Evolutionary conservation across 495 filamentous ascomycete genomes (phyloP).

Genomic region (Aspergillus hancockii): DNA sequence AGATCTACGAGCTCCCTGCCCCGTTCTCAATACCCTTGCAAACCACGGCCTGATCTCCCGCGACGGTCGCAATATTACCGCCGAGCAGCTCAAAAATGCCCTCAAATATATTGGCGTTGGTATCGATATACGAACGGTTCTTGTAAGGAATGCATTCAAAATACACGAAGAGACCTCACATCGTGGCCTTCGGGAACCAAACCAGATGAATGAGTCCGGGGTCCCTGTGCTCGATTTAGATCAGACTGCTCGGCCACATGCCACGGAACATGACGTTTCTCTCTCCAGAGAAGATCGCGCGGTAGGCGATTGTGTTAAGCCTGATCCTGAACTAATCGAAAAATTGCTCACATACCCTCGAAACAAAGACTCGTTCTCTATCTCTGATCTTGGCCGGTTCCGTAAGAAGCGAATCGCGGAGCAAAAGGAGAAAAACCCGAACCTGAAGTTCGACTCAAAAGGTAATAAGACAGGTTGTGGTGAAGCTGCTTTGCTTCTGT

Average conservation of each 20-base stretch:
- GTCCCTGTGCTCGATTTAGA: slow-evolving; percentile 14
- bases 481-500: slow-evolving; percentile 13
- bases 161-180: slow-evolving; percentile 13
- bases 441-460: slow-evolving; percentile 9
- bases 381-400: slow-evolving; percentile 11
- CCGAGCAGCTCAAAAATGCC: slow-evolving; percentile 10
- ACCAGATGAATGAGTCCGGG: slow-evolving; percentile 8
- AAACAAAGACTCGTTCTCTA: not conserved
- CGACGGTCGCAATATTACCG: slow-evolving; percentile 19
- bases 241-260: slow-evolving; percentile 15
- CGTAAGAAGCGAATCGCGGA: slow-evolving; percentile 13
- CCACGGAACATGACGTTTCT: slow-evolving; percentile 21
- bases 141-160: slow-evolving; percentile 13
- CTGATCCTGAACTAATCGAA: slow-evolving; percentile 10
- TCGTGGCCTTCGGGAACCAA: slow-evolving; percentile 13
- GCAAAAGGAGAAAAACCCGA: slow-evolving; percentile 6
- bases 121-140: not conserved
- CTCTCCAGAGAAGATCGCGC: slow-evolving; percentile 18
- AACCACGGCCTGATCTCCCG: slow-evolving; percentile 19
- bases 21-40: slow-evolving; percentile 21
- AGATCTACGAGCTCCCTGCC: slow-evolving; percentile 18
- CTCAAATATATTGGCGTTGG: slow-evolving; percentile 16
- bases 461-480: slow-evolving; percentile 10
- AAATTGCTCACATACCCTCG: slow-evolving; percentile 4
- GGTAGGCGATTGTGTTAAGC: slow-evolving; percentile 13